Conservation (phyloP, 75 land plant species). For the Adiantum capillusveneris region DNA sequence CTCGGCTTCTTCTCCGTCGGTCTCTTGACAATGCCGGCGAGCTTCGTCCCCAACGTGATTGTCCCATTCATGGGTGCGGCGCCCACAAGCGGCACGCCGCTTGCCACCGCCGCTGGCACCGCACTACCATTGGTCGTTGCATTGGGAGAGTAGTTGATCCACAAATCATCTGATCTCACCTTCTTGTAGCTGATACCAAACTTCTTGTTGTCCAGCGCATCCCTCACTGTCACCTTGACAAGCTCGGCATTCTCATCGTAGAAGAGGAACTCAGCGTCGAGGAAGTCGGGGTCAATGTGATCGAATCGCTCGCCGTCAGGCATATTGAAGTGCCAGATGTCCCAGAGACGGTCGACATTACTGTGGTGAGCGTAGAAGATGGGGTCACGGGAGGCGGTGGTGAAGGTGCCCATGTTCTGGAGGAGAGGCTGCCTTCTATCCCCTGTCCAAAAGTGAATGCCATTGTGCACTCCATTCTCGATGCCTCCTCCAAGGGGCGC, state of each 20-base stretch:
- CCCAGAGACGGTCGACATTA: conserved; percentile 15
- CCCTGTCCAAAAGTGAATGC: conserved; percentile 46
- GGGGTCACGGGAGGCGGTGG: too few relatives aligned
- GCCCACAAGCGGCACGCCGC: not conserved
- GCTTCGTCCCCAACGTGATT: not conserved
- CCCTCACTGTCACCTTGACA: conserved; percentile 23
- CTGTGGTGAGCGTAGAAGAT: conserved; percentile 15
- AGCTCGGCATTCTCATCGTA: conserved; percentile 37
- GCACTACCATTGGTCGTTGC: not conserved
- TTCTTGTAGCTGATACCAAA: conserved; percentile 27
- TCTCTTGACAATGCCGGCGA: not conserved
- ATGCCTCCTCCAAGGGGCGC: not conserved
- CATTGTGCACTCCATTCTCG: conserved; percentile 24
- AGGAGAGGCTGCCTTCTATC: conserved; percentile 5
- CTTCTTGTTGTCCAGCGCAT: conserved; percentile 13
- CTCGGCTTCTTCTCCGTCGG: conserved; percentile 17
- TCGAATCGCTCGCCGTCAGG: not conserved
- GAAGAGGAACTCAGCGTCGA: conserved; percentile 33
- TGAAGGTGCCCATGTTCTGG: conserved; percentile 9
- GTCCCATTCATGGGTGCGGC: not conserved
- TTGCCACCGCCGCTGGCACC: not conserved
- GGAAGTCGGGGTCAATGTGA: conserved; percentile 24
- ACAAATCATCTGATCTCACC: conserved; percentile 10
- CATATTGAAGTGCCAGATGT: conserved; percentile 1
- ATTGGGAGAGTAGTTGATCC: conserved; percentile 9